Conservation (phyloP, 1,284 basidiomycete genomes). For the Apiotrichum akiyoshidainum region DNA sequence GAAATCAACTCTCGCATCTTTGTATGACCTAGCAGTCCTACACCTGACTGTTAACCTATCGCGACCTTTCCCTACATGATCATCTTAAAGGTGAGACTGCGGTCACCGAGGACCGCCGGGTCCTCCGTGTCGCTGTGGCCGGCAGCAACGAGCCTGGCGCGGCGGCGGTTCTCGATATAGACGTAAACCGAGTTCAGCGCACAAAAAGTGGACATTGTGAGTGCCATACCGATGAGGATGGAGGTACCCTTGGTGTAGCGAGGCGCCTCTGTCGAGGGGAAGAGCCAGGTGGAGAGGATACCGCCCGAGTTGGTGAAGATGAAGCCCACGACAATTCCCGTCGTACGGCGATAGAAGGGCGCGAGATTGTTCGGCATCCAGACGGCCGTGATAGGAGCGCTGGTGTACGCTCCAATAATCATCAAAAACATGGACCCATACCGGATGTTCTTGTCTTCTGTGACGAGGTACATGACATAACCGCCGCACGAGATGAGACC, state of each 20-base stretch:
- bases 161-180: conserved; percentile 15
- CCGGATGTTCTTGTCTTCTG: conserved; percentile 26
- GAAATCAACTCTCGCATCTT: no score
- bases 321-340: conserved; percentile 58
- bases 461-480: conserved; percentile 39
- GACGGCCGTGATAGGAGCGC: conserved; percentile 30
- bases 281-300: conserved; percentile 59
- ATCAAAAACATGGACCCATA: conserved; percentile 46
- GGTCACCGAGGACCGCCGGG: conserved; percentile 5
- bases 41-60: no score
- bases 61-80: conserved; percentile 6
- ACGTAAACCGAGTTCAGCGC: conserved; percentile 21
- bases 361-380: conserved; percentile 57
- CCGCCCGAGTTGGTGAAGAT: conserved; percentile 59
- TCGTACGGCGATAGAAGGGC: conserved; percentile 58
- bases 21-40: background rate
- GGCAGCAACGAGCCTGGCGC: conserved; percentile 1
- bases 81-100: conserved; percentile 10
- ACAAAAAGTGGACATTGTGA: conserved; percentile 15
- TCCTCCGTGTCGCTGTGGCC: background rate
- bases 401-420: conserved; percentile 42
- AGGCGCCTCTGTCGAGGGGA: conserved; percentile 53
- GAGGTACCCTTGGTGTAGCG: conserved; percentile 51
- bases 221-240: conserved; percentile 19
- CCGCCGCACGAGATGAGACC: conserved; percentile 31